A percentile compares a stretch with the other conserved stretches of the same genome.
Conservation (phyloP, 2,329 filamentous ascomycete genomes). For the Penicillium digitatum region DNA sequence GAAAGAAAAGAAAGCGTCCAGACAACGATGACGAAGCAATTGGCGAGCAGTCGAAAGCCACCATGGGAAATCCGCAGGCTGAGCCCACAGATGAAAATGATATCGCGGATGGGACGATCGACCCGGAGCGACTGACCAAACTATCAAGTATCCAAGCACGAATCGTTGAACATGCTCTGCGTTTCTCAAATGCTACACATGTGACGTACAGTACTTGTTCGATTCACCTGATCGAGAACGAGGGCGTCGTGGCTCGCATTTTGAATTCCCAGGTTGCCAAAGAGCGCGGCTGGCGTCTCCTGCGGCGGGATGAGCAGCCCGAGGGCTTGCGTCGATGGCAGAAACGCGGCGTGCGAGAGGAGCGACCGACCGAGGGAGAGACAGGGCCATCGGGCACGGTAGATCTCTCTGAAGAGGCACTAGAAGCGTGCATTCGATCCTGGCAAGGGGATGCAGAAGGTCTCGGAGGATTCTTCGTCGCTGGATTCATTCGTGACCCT, state of each 20-base stretch:
- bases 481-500: constrained; percentile 68
- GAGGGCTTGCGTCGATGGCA: constrained; percentile 72
- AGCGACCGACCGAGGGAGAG: constrained; percentile 18
- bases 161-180: constrained; percentile 77
- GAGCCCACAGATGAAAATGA: constrained; percentile 38
- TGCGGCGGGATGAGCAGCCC: constrained; percentile 68
- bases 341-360: constrained; percentile 57
- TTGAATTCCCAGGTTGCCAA: constrained; percentile 64
- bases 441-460: constrained; percentile 76
- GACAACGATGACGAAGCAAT: constrained; percentile 16
- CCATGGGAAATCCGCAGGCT: constrained; percentile 11
- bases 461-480: constrained; percentile 94
- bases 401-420: constrained; percentile 47
- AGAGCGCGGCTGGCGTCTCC: constrained; percentile 70
- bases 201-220: constrained; percentile 96
- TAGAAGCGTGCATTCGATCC: constrained; percentile 74
- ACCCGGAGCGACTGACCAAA: constrained; percentile 61
- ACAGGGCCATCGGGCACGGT: constrained; percentile 12
- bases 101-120: constrained; percentile 48
- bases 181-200: constrained; percentile 68
- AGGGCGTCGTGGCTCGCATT: constrained; percentile 71
- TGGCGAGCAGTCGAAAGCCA: constrained; percentile 7
- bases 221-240: constrained; percentile 81
- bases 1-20: constrained; percentile 46
- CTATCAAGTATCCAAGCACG: constrained; percentile 77